Conservation (phyloP, 2,329 filamentous ascomycete species). For the Curvularia spicifera region DNA sequence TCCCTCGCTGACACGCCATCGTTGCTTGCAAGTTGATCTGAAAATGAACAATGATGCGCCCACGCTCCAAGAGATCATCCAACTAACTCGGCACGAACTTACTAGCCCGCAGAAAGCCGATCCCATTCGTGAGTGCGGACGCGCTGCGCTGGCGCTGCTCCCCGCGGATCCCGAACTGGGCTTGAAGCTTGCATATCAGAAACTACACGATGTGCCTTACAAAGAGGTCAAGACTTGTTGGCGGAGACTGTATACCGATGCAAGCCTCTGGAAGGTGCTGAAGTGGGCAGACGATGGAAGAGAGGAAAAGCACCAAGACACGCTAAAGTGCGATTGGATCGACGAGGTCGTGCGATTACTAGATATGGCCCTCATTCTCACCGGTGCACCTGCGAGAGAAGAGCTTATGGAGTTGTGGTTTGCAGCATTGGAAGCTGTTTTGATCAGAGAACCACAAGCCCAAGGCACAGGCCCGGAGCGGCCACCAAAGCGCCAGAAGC, state of each 20-base stretch:
- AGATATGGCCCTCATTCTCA: slow-evolving; percentile 78
- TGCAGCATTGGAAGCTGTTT: slow-evolving; percentile 51
- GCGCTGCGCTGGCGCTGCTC: slow-evolving; percentile 49
- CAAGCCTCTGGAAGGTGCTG: slow-evolving; percentile 68
- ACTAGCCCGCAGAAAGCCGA: slow-evolving; percentile 29
- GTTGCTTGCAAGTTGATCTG: neutral
- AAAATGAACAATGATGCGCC: slow-evolving; percentile 25
- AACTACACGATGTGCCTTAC: slow-evolving; percentile 74
- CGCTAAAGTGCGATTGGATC: slow-evolving; percentile 53
- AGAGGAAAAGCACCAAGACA: slow-evolving; percentile 9
- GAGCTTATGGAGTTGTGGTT: slow-evolving; percentile 58
- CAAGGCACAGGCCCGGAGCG: slow-evolving; percentile 4
- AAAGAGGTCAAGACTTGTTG: slow-evolving; percentile 70
- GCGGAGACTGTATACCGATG: slow-evolving; percentile 74
- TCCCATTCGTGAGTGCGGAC: slow-evolving; percentile 51
- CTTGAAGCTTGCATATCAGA: slow-evolving; percentile 65
- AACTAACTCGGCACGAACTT: slow-evolving; percentile 36
- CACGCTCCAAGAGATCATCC: slow-evolving; percentile 30
- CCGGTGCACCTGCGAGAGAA: slow-evolving; percentile 53
- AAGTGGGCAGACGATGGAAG: slow-evolving; percentile 26
- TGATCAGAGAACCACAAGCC: neutral
- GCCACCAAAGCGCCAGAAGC: slow-evolving; percentile 29
- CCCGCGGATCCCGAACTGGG: slow-evolving; percentile 57
- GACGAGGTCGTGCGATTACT: slow-evolving; percentile 68
- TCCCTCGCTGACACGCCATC: neutral